Base-by-base conservation (phyloP, 2,329 filamentous ascomycete species). In the Leptosphaerulina australis region DNA sequence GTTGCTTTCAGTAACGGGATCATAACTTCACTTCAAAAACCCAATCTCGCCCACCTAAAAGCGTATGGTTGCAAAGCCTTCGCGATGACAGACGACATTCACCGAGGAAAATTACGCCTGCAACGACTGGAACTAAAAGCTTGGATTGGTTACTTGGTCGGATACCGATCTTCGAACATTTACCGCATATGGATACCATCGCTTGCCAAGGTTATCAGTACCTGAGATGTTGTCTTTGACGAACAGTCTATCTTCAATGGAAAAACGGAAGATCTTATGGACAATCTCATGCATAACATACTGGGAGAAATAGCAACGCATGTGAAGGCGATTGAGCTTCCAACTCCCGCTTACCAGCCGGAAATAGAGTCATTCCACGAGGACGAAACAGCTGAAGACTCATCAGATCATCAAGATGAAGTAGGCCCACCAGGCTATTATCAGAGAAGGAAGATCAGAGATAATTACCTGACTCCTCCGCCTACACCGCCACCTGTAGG, bases 111-210 rank as follows among this genome's bases (percentile, higher is more conserved):
- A 20, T 38, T 9, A 9, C 24, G 18, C 14, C 40, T 51, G 4
- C 17, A 51, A 36, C n/a, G 40, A 3, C 48, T 51, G 12, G 29
- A 53, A 17, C 26, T 29, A 3, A 38, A 40, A 40, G 50, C 44
- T 5, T 53, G 22, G 44, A 48, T 53, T 30, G 29, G 43, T 2
- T 53, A 53, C 22, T 28, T 53, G 14, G 41, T 45, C 24, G 41
- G 31, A 17, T 45, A 45, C 17, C 11, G 22, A 26, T 45, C 22
- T 4, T 14, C 41, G 3, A 45, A 45, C 31, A 37, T 45, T 7
- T 35, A 18, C n/a, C 11, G 31, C 20, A 14, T 45, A 6, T 35
- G 30, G 30, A 17, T 45, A 5, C 41, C 29, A n/a, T 37, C 34
- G 4, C 5, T 37, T 7, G 34, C 6, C 6, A 37, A 37, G 34